These are phyloP conservation scores for Populus davidiana DNA, from an alignment of 345 rosid genomes.

Conservation along the genomic window DNA sequence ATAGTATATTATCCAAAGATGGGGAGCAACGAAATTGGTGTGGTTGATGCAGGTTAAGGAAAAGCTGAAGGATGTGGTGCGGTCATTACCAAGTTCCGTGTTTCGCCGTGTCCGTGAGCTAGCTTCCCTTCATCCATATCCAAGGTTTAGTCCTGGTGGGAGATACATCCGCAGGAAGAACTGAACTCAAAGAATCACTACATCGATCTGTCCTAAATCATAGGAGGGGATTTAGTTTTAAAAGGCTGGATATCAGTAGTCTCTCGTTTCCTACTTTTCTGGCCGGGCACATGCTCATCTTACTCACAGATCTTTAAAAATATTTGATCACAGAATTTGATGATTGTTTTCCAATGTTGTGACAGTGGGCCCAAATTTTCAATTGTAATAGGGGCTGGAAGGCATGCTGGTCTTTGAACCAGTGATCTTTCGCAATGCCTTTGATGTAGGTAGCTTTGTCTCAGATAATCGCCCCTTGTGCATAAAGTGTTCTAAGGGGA, in stretches of 20 bases:
- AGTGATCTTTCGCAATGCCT: not conserved
- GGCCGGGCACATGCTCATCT: slow-evolving; percentile 18
- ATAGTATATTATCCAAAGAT: no score
- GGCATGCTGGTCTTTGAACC: slow-evolving; percentile 21
- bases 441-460: not conserved
- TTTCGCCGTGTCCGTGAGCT: slow-evolving; percentile 61
- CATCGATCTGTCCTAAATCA: slow-evolving; percentile 6
- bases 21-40: slow-evolving; percentile 2
- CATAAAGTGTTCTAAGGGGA: not conserved
- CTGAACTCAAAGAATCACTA: slow-evolving; percentile 16
- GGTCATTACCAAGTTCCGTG: slow-evolving; percentile 54
- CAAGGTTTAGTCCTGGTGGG: slow-evolving; percentile 39
- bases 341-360: slow-evolving; percentile 19
- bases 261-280: not conserved
- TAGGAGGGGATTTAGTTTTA: slow-evolving; percentile 22
- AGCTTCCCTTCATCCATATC: slow-evolving; percentile 67
- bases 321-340: slow-evolving; percentile 13
- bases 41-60: slow-evolving; percentile 47
- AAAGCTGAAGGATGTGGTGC: slow-evolving; percentile 34
- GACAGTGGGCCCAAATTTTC: slow-evolving; percentile 10
- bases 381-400: slow-evolving; percentile 17
- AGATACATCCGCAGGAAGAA: slow-evolving; percentile 38
- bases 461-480: not conserved
- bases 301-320: slow-evolving; percentile 9
- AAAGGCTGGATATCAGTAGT: slow-evolving; percentile 2